Conservation (phyloP, 2,329 filamentous ascomycete species). For the Fusarium xyrophilum region DNA sequence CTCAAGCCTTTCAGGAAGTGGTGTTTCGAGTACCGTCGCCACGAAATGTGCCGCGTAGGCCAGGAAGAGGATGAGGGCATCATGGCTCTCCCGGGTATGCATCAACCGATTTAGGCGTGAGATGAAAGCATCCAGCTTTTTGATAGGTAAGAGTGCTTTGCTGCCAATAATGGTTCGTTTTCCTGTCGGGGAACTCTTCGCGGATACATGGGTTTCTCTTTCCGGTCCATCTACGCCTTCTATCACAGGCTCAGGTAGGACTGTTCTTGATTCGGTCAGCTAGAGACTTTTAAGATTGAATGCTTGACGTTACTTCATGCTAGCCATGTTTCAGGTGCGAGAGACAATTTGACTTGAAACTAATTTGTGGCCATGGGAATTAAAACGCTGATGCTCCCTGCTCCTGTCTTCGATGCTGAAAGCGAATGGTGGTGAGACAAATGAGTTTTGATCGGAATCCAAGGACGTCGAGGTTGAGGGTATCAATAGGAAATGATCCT, state of each 20-base stretch:
- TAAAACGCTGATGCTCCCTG: neutral
- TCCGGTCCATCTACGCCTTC: neutral
- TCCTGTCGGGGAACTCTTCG: fast-evolving
- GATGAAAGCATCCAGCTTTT: slow-evolving; percentile 21
- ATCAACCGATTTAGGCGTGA: slow-evolving; percentile 18
- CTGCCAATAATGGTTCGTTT: fast-evolving
- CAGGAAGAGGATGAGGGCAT: slow-evolving; percentile 20
- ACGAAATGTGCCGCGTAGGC: slow-evolving; percentile 23
- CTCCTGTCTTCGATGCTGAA: neutral
- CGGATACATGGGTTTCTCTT: neutral
- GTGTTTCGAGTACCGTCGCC: slow-evolving; percentile 11
- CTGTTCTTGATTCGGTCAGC: neutral
- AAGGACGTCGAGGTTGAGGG: neutral
- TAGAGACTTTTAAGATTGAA: fast-evolving
- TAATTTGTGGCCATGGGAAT: fast-evolving
- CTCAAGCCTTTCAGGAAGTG: neutral
- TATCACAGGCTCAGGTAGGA: neutral
- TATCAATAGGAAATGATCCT: neutral
- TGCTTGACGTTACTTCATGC: neutral
- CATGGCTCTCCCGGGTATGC: slow-evolving; percentile 26
- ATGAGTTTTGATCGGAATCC: neutral
- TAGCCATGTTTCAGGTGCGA: neutral
- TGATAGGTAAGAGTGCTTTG: neutral
- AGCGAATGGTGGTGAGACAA: no score
- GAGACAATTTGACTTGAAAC: fast-evolving